Conservation (phyloP, 2,329 filamentous ascomycete species). For the Neonectria magnoliae region DNA sequence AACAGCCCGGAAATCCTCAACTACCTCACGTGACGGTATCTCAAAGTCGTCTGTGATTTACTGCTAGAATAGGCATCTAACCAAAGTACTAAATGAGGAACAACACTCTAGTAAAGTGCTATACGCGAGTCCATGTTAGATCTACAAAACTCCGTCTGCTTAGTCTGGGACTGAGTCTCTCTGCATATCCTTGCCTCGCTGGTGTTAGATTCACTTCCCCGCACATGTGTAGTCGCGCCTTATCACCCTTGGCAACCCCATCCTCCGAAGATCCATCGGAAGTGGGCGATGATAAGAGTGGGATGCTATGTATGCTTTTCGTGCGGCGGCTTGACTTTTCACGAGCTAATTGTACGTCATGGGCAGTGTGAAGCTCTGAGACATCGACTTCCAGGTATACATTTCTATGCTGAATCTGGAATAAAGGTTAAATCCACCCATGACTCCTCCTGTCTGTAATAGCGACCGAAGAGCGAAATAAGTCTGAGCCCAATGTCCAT, state of each 20-base stretch:
- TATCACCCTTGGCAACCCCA: not conserved
- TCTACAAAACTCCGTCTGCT: too few species aligned
- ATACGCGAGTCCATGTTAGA: too few species aligned
- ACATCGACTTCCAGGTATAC: too few species aligned
- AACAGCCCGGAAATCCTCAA: too few species aligned
- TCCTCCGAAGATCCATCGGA: not conserved
- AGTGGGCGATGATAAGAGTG: not conserved
- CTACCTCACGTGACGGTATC: too few species aligned
- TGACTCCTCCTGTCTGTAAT: not conserved
- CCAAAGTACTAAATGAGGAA: too few species aligned
- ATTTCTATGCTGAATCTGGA: not conserved
- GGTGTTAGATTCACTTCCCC: not conserved
- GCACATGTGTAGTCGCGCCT: not conserved
- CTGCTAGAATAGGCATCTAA: too few species aligned
- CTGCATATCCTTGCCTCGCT: too few species aligned
- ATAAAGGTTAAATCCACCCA: constrained; percentile 1
- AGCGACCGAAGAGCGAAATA: not conserved
- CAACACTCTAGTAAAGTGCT: too few species aligned
- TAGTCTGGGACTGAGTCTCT: too few species aligned
- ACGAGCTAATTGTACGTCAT: not conserved
- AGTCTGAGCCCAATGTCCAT: not conserved
- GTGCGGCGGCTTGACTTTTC: too few species aligned
- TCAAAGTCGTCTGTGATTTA: too few species aligned
- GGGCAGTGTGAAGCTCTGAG: not conserved
- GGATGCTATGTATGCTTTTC: not conserved